Base-by-base conservation (phyloP, 177 flowering plant species). In the Telopea speciosissima region DNA sequence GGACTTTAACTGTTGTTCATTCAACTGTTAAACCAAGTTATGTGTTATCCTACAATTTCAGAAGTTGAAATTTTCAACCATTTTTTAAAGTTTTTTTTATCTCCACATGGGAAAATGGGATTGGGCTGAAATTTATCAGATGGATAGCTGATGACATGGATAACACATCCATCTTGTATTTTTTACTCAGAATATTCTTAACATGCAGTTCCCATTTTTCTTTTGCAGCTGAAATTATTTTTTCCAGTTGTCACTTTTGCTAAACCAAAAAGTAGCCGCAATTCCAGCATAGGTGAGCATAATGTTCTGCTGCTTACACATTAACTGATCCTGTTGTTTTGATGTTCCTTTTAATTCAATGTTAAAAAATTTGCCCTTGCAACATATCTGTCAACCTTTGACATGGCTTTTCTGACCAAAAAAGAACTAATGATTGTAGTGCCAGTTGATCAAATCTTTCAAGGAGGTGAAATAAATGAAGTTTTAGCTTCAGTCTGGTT, bases 181-280 rank as follows among this genome's bases (percentile, higher is more conserved):
- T 19, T 52, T 16, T 26, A 5, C 16, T 14, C n/a, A 23, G 19
- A 56, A 33, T 22, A n/a, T 68, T 63, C 65, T 45, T 33, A 28
- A 22, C 8, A 23, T 24, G 65, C 68, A 23, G 23, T 73, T 67
- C 31, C 17, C 70, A 56, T 68, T 33, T 54, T 70, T 62, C 26
- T 71, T 36, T 69, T 88, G 87, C 96, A 95, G 98, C 87, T 96
- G 72, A 96, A 93, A 78, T 70, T 96, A 76, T 93, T 96, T 77
- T 96, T 93, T 75, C 89, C 95, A 8, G 81, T 86, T 14, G 99
- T 96, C 71, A 96, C 99, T 61, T 89, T 91, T 80, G 98, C 97
- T 33, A 96, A 96, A 78, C 99, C 99, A 63, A 96, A 90, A 83
- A 96, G 99, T 85, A 95, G 99, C 73, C 90, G 97, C 52, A 95